Evolutionary conservation across 2,329 filamentous ascomycete species (phyloP), one percentile per base, ranked within the genome.

Genomic region (Hypoxylon sp.): DNA sequence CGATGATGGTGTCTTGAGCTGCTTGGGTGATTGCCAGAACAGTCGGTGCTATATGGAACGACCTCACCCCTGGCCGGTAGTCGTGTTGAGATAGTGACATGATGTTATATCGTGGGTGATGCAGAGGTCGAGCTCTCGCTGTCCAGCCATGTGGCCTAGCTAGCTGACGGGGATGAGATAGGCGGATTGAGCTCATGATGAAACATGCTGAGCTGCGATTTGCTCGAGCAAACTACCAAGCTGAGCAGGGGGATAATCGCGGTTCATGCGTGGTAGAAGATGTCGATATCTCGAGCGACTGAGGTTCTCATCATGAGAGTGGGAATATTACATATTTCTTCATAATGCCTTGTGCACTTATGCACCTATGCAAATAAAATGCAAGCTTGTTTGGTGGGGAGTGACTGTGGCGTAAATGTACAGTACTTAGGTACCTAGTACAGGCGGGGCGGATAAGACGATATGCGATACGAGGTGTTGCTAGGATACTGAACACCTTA

Each of bases 1-100:
- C 72, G 29, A 76, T 68, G 46, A 86, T 75, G 57, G 75, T 66
- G 48, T 78, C 70, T 26, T 81, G 77, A 3, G 80, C 74, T 45
- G 70, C 63, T 21, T 77, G 67, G 49, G 82, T 69, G 33, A 73
- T 56, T 3, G 65, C 35, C 7, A 66, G 69, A 17, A 75, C 56
- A 24, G 69, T 57, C 33, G 72, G 62, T 41, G 68, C 64, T 52
- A 77, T 61, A 48, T 77, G 75, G 53, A 79, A 74, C 31, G 57
- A 56, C 53, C 35, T 53, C 58, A 21, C 37, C 18, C 48, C 24
- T 9, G 26, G 38, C 40, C 31, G 50, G n/a, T 26, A 10, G 35
- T 46, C 20, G 17, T 48, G 27, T 15, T 9, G 33, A 38, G 17
- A 24, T 7, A 17, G 26, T n/a, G 35, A 35, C 7, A 49, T n/a